A percentile compares a stretch with the other conserved stretches of the same genome.
Conservation (phyloP, 2,329 filamentous ascomycete genomes). For the Drechslerella coelobrocha region DNA sequence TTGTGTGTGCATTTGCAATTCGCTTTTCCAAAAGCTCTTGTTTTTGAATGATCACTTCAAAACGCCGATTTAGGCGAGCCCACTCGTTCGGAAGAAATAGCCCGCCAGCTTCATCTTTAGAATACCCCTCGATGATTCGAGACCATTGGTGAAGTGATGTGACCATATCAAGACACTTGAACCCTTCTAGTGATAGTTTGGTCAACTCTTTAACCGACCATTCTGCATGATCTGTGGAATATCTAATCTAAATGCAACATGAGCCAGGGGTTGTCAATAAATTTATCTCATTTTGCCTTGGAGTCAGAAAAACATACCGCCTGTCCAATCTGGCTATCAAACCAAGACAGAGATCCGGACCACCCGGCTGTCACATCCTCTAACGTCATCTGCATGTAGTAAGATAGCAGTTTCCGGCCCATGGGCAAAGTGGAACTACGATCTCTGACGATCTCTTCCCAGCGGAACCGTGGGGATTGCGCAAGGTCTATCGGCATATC, state of each 20-base stretch:
- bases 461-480: conserved; percentile 2
- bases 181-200: conserved; percentile 14
- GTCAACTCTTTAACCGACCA: not conserved
- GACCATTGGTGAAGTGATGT: conserved; percentile 19
- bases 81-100: conserved; percentile 14
- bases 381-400: conserved; percentile 23
- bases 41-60: conserved; percentile 13
- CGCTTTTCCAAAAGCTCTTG: conserved; percentile 17
- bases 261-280: not conserved
- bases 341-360: conserved; percentile 12
- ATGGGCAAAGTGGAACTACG: not conserved
- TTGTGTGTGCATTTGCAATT: conserved; percentile 17
- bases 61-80: conserved; percentile 12
- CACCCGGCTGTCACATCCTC: conserved; percentile 5
- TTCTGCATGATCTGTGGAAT: not conserved
- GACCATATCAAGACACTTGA: conserved; percentile 16
- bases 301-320: not conserved
- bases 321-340: conserved; percentile 8
- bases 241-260: not conserved
- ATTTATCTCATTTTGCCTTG: not conserved
- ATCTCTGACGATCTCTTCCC: conserved; percentile 5
- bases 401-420: conserved; percentile 6
- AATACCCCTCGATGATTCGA: conserved; percentile 12
- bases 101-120: conserved; percentile 6
- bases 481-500: conserved; percentile 14